Percentiles rank a stretch among this genome's conserved stretches.
Evolutionary conservation across 257 asterid species (phyloP).

Genomic region (Verbascum thapsus): DNA sequence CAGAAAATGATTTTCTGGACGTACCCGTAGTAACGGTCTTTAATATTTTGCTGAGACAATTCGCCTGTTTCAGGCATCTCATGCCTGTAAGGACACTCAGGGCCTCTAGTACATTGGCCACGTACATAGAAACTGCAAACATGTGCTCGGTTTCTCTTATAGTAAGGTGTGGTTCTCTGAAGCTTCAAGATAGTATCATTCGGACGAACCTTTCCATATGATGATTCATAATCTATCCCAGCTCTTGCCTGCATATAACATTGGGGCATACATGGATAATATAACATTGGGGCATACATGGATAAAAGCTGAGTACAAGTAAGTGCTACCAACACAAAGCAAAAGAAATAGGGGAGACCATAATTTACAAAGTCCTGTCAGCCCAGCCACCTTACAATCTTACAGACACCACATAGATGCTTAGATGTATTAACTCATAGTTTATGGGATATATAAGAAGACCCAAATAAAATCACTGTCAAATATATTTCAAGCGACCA

Average conservation of each 20-base stretch:
- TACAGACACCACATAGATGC: not conserved
- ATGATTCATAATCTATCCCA: conserved; percentile 96
- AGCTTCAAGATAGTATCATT: conserved; percentile 92
- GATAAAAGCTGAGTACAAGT: not conserved
- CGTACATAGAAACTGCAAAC: conserved; percentile 96
- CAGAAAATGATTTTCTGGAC: conserved; percentile 19
- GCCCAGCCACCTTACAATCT: conserved; percentile 8
- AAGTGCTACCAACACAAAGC: conserved; percentile 1
- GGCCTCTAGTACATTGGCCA: conserved; percentile 98
- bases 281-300: conserved; percentile 9
- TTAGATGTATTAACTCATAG: not conserved
- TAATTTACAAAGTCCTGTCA: conserved; percentile 7
- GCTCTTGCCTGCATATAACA: conserved; percentile 80
- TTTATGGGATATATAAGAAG: too few relatives aligned
- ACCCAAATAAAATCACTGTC: not conserved
- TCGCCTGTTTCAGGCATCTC: conserved; percentile 99
- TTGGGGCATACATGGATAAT: conserved; percentile 37
- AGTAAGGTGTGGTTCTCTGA: conserved; percentile 94
- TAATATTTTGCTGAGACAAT: conserved; percentile 90
- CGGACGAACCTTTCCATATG: conserved; percentile 87
- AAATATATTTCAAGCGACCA: not conserved
- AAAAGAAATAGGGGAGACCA: not conserved
- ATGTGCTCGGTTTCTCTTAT: conserved; percentile 94
- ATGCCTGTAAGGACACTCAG: conserved; percentile 97
- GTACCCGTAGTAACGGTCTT: conserved; percentile 98